Base-by-base conservation (phyloP, 345 rosid species). In the Passiflora organensis region DNA sequence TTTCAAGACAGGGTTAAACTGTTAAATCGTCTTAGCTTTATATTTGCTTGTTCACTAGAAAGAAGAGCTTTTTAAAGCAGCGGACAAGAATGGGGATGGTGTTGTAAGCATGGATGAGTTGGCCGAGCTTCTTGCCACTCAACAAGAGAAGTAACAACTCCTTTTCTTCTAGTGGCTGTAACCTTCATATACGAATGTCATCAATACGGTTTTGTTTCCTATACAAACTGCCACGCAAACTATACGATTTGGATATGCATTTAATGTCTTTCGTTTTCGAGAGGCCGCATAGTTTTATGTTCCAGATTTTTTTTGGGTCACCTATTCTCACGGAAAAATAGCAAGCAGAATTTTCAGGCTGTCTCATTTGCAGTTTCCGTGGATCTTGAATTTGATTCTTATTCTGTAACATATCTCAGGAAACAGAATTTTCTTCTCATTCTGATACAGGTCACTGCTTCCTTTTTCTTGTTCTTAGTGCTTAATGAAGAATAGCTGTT, bases 31-130 rank as follows among this genome's bases (percentile, higher is more conserved):
- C 67, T 57, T 72, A 39, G 56, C 53, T 52, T 64, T 59, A 51
- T 51, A 28, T 59, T 59, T 64, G 55, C 65, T 53, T 71, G 53
- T 60, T 76, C 51, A 18, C 72, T 77, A 91, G 96, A 91, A 85
- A 84, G 83, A 86, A 74, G 93, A 86, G 73, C 81, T 91, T 60
- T 91, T 91, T 66, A 82, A 78, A 78, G 86, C 86, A 10, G 96
- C 96, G 63, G 98, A 91, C 79, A 59, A 60, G 67, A 86, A 91
- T 71, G 85, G 85, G 68, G 98, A 88, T 57, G 93, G 80, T 64
- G 80, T 71, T 74, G 98, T 91, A 69, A 79, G 88, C 77, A 62
- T 88, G 69, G 98, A 91, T 74, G 98, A 91, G 80, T 69, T 91
- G 75, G 96, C 98, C 72, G 78, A 64, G 48, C 90, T 91, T 58